A percentile compares a stretch with the other conserved stretches of the same genome.
phyloP scores from a whole-genome alignment of 2,329 filamentous ascomycete genomes.

The Nigrospora osmanthi region DNA sequence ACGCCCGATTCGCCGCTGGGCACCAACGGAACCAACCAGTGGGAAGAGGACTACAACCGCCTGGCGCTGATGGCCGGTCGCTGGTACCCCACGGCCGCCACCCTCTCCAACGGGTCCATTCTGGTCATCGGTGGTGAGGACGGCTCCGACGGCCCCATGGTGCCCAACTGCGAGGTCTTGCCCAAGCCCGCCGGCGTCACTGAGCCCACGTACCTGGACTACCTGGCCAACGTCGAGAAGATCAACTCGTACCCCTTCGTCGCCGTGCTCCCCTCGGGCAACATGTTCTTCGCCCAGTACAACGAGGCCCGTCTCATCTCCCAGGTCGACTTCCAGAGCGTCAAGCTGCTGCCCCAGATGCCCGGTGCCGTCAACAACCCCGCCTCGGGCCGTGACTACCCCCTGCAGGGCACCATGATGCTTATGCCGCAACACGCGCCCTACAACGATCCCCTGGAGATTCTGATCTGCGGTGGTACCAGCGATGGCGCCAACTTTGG shows the following conservation, averaged over 20 bases:
- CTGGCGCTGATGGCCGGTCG: constrained; percentile 39
- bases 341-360: constrained; percentile 41
- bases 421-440: constrained; percentile 47
- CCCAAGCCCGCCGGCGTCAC: constrained; percentile 32
- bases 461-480: constrained; percentile 50
- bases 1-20: constrained; percentile 45
- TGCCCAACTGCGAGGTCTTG: constrained; percentile 46
- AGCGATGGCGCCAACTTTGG: constrained; percentile 38
- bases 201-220: constrained; percentile 37
- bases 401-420: constrained; percentile 45
- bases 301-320: constrained; percentile 51
- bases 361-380: constrained; percentile 46
- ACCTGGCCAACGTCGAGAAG: constrained; percentile 45
- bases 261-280: constrained; percentile 41
- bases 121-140: constrained; percentile 45
- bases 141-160: constrained; percentile 40
- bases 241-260: constrained; percentile 54
- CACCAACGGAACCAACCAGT: constrained; percentile 39
- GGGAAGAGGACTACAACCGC: constrained; percentile 42
- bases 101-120: constrained; percentile 49
- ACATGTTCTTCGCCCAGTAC: constrained; percentile 50
- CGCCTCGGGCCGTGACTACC: constrained; percentile 46
- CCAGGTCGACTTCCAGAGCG: constrained; percentile 39
- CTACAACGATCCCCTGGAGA: constrained; percentile 36
- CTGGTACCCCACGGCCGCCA: constrained; percentile 47